Evolutionary conservation across 805 yeast genomes (phyloP).

Genomic region (Metschnikowia proteae): DNA sequence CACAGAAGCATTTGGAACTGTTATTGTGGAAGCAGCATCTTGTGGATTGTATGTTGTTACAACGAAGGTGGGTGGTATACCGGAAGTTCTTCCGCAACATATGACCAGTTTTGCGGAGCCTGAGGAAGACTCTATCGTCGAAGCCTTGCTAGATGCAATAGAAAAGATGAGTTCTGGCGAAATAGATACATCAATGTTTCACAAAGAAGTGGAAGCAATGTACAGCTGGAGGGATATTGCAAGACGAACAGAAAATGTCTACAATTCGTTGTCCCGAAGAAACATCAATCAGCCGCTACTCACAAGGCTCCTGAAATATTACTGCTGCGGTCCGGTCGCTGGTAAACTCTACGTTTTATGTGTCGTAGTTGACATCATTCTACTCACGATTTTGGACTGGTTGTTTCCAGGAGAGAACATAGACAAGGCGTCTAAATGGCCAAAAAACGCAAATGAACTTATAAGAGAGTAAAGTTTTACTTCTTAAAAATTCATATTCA

Average conservation of each 20-base stretch:
- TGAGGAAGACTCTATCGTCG: constrained; percentile 76
- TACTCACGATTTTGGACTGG: constrained; percentile 63
- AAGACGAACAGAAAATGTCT: constrained; percentile 76
- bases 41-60: constrained; percentile 93
- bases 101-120: constrained; percentile 93
- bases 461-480: background rate
- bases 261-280: constrained; percentile 45
- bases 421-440: constrained; percentile 84
- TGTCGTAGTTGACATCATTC: constrained; percentile 71
- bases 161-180: constrained; percentile 48
- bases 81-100: constrained; percentile 88
- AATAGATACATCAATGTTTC: constrained; percentile 74
- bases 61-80: constrained; percentile 95
- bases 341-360: constrained; percentile 80
- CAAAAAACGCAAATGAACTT: constrained; percentile 25
- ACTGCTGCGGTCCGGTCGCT: constrained; percentile 76
- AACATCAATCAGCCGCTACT: constrained; percentile 51
- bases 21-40: constrained; percentile 93
- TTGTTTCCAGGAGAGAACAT: constrained; percentile 63
- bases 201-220: constrained; percentile 71
- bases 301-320: constrained; percentile 58
- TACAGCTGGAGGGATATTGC: constrained; percentile 94
- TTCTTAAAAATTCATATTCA: background rate
- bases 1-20: constrained; percentile 98
- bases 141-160: constrained; percentile 71